Evolutionary conservation across 2,329 filamentous ascomycete genomes (phyloP).

Genomic region (Teratosphaeria epicoccoides): DNA sequence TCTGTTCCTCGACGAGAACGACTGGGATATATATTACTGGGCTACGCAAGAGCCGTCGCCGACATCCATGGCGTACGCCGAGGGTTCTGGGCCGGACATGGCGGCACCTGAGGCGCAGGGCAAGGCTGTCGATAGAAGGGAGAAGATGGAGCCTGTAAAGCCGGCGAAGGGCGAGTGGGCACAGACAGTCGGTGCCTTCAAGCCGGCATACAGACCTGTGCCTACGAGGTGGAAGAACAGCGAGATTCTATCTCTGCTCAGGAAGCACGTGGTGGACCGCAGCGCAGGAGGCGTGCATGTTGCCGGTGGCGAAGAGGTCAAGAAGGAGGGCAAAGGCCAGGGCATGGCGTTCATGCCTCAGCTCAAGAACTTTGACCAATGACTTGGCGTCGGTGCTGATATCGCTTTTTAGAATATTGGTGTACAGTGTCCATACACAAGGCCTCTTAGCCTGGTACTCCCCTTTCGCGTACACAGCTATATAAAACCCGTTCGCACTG

Average conservation of each 20-base stretch:
- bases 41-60: slow-evolving; percentile 69
- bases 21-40: slow-evolving; percentile 99
- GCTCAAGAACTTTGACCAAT: slow-evolving; percentile 37
- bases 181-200: slow-evolving; percentile 89
- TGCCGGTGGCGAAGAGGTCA: slow-evolving; percentile 27
- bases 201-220: slow-evolving; percentile 84
- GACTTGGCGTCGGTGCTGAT: slow-evolving; percentile 1
- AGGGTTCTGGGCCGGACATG: slow-evolving; percentile 38
- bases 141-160: slow-evolving; percentile 27
- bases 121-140: slow-evolving; percentile 16
- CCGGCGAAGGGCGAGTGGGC: slow-evolving; percentile 74
- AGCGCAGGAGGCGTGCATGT: slow-evolving; percentile 50
- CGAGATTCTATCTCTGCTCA: slow-evolving; percentile 64
- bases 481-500: too few relatives aligned
- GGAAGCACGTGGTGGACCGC: slow-evolving; percentile 66
- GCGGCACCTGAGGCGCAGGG: slow-evolving; percentile 37
- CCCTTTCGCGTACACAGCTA: too few relatives aligned
- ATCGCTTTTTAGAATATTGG: neutral
- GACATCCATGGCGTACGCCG: slow-evolving; percentile 47
- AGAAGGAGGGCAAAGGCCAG: slow-evolving; percentile 28
- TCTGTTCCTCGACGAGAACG: slow-evolving; percentile 91
- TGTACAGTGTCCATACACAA: neutral
- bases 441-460: too few relatives aligned
- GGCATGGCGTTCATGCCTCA: slow-evolving; percentile 43
- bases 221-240: slow-evolving; percentile 76